Percentiles rank a stretch among this genome's conserved stretches.
These are phyloP conservation scores for Salix udensis DNA, from an alignment of 345 rosid genomes.

Conservation along the genomic window DNA sequence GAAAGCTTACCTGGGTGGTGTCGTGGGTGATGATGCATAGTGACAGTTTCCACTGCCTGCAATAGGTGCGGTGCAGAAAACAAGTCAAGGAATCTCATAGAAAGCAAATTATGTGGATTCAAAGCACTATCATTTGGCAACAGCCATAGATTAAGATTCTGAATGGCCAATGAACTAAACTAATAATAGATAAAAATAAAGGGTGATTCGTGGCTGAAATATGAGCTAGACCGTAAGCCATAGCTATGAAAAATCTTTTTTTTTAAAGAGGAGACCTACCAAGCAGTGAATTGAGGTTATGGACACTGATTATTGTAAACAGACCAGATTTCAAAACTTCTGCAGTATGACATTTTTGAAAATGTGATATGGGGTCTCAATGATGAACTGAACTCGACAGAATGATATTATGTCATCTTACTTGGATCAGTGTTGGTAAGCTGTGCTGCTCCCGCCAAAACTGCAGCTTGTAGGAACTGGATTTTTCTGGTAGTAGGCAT, in stretches of 20 bases:
- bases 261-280: neutral
- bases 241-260: neutral
- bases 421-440: conserved; percentile 86
- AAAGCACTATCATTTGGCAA: neutral
- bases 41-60: conserved; percentile 87
- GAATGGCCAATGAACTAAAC: neutral
- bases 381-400: neutral
- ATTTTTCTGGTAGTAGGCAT: conserved; percentile 90
- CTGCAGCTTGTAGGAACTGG: conserved; percentile 81
- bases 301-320: neutral
- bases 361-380: neutral
- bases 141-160: neutral
- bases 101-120: neutral
- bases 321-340: neutral
- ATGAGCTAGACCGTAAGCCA: neutral
- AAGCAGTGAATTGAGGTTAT: neutral
- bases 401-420: conserved; percentile 31
- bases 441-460: conserved; percentile 93
- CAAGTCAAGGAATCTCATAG: neutral
- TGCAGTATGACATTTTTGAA: neutral
- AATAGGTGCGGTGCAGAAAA: conserved; percentile 13
- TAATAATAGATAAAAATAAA: neutral
- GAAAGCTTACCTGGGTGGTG: conserved; percentile 36
- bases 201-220: neutral
- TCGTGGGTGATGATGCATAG: conserved; percentile 45